Conservation (phyloP, 2,329 filamentous ascomycete species). For the Colletotrichum sp. region DNA sequence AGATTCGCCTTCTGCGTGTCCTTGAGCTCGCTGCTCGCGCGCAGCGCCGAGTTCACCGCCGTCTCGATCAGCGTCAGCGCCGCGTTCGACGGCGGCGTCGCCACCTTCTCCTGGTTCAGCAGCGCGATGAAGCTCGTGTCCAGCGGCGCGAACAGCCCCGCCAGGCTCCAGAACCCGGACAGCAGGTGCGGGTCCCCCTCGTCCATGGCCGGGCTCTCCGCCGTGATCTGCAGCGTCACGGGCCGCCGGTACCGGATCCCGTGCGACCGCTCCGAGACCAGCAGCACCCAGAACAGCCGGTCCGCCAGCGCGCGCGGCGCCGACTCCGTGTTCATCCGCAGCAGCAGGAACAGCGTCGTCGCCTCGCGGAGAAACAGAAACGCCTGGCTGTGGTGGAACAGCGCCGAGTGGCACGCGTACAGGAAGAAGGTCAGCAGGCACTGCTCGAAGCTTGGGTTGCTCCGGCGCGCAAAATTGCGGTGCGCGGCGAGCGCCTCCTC, state of each 20-base stretch:
- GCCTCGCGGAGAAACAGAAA: constrained; percentile 49
- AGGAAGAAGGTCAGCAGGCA: constrained; percentile 48
- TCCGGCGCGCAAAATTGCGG: constrained; percentile 34
- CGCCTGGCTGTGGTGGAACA: constrained; percentile 48
- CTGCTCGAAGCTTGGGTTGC: constrained; percentile 41
- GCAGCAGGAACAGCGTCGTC: constrained; percentile 42
- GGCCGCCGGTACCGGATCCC: constrained; percentile 49
- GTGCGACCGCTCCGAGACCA: constrained; percentile 49
- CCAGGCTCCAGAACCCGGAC: constrained; percentile 43
- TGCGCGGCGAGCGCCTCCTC: constrained; percentile 39
- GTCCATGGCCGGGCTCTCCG: constrained; percentile 37
- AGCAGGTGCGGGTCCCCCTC: constrained; percentile 30
- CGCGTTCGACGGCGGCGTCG: constrained; percentile 32
- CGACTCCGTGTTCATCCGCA: constrained; percentile 33
- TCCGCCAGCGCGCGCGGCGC: constrained; percentile 28
- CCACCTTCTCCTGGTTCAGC: constrained; percentile 41
- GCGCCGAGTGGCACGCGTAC: constrained; percentile 46
- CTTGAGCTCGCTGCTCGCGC: constrained; percentile 35
- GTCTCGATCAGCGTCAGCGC: constrained; percentile 40
- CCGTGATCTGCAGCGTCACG: constrained; percentile 46
- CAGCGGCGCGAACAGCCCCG: constrained; percentile 44
- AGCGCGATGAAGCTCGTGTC: constrained; percentile 47
- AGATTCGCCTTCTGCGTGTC: constrained; percentile 51
- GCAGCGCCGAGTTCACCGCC: constrained; percentile 39
- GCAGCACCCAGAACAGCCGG: constrained; percentile 48